phyloP scores from a whole-genome alignment of 2,329 filamentous ascomycete genomes.

The Arachnopeziza araneosa region DNA sequence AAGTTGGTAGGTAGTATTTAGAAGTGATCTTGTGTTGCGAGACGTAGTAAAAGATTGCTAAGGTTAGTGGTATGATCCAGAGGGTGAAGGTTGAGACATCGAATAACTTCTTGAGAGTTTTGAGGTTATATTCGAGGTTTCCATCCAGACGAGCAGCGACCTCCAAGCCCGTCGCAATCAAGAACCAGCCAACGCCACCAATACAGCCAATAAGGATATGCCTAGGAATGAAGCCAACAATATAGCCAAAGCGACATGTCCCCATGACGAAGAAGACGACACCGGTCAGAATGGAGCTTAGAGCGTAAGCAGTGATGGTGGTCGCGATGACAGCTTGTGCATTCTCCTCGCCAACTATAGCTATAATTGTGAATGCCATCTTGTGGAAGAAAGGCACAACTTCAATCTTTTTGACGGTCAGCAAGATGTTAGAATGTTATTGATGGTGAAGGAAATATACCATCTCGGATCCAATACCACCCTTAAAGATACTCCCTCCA shows the following conservation, averaged over 20 bases:
- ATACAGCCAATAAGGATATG: slow-evolving; percentile 97
- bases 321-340: slow-evolving; percentile 86
- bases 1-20: slow-evolving; percentile 80
- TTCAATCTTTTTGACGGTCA: slow-evolving; percentile 61
- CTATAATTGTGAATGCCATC: slow-evolving; percentile 87
- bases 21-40: slow-evolving; percentile 71
- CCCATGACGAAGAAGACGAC: slow-evolving; percentile 90
- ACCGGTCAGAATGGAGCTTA: slow-evolving; percentile 88
- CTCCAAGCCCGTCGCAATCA: slow-evolving; percentile 86
- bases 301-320: slow-evolving; percentile 83
- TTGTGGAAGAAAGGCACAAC: slow-evolving; percentile 98
- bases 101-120: slow-evolving; percentile 70
- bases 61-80: slow-evolving; percentile 73
- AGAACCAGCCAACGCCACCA: slow-evolving; percentile 92
- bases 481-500: slow-evolving; percentile 80
- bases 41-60: slow-evolving; percentile 72
- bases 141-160: slow-evolving; percentile 86
- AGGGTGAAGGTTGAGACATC: slow-evolving; percentile 68
- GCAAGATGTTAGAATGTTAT: slow-evolving; percentile 3
- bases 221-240: slow-evolving; percentile 94
- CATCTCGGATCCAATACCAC: slow-evolving; percentile 91
- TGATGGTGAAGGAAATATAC: slow-evolving; percentile 38
- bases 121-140: slow-evolving; percentile 73
- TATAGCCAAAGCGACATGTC: slow-evolving; percentile 76
- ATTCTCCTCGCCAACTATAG: slow-evolving; percentile 70